Percentiles rank a stretch among this genome's conserved stretches.
phyloP scores from a whole-genome alignment of 257 asterid species.

The Lantana camara region DNA sequence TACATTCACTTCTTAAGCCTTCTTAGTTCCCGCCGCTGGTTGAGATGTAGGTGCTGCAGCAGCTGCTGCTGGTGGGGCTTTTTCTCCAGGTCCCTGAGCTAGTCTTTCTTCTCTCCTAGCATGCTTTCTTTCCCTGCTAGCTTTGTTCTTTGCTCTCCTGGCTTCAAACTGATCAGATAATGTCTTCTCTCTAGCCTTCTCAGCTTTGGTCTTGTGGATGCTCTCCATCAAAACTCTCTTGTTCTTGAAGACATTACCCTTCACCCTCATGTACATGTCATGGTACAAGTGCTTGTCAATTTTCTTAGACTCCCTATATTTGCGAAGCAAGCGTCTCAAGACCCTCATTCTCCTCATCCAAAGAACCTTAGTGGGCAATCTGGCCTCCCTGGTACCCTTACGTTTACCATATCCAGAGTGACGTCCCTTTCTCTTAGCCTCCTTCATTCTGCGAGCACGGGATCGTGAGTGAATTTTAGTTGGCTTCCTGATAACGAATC shows the following conservation, averaged over 20 bases:
- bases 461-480: conserved; percentile 62
- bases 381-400: conserved; percentile 77
- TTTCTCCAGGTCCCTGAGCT: conserved; percentile 66
- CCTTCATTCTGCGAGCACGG: conserved; percentile 67
- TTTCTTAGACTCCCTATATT: conserved; percentile 63
- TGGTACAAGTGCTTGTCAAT: conserved; percentile 74
- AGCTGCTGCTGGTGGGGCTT: conserved; percentile 35
- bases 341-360: conserved; percentile 79
- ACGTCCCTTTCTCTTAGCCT: conserved; percentile 62
- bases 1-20: conserved; percentile 43
- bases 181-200: conserved; percentile 77
- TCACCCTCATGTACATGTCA: conserved; percentile 75
- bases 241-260: conserved; percentile 76
- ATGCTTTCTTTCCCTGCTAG: conserved; percentile 72
- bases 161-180: conserved; percentile 75
- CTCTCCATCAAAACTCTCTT: conserved; percentile 73
- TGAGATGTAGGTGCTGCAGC: conserved; percentile 40
- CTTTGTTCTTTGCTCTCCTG: conserved; percentile 80
- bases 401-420: conserved; percentile 73
- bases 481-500: conserved; percentile 58
- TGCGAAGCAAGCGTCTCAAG: conserved; percentile 62
- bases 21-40: conserved; percentile 39
- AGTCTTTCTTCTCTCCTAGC: conserved; percentile 80
- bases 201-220: conserved; percentile 71
- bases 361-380: conserved; percentile 63